A percentile compares a stretch with the other conserved stretches of the same genome.
These are phyloP conservation scores for Jaltomata sinuosa DNA, from an alignment of 257 asterid species.

Conservation along the genomic window DNA sequence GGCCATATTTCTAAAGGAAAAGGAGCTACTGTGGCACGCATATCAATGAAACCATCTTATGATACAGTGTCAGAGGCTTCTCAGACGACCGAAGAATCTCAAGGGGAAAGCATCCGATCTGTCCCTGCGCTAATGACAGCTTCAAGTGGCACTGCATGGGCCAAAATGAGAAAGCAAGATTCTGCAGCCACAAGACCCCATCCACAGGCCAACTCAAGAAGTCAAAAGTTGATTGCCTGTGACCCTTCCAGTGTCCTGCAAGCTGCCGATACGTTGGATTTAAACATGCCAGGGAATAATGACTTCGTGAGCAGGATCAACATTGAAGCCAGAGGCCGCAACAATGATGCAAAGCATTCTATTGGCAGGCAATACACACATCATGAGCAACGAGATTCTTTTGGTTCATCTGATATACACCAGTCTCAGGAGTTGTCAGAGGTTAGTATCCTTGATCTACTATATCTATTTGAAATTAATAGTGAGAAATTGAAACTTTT, in stretches of 20 bases:
- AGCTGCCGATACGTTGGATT: slow-evolving; percentile 10
- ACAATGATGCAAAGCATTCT: not conserved
- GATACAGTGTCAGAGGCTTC: slow-evolving; percentile 75
- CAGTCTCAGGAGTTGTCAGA: not conserved
- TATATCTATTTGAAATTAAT: not conserved
- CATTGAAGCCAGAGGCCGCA: not conserved
- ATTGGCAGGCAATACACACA: not conserved
- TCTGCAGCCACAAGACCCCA: slow-evolving; percentile 37
- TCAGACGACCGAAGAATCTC: slow-evolving; percentile 48
- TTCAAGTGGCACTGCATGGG: slow-evolving; percentile 45
- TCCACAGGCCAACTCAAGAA: slow-evolving; percentile 19
- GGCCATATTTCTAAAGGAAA: slow-evolving; percentile 21
- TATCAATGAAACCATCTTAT: slow-evolving; percentile 33
- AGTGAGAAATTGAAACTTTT: not conserved
- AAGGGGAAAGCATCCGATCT: slow-evolving; percentile 40
- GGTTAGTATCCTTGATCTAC: not conserved
- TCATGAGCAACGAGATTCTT: not conserved
- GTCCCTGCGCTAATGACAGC: slow-evolving; percentile 42
- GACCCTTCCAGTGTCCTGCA: slow-evolving; percentile 19
- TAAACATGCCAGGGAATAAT: slow-evolving; percentile 19
- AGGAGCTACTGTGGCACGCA: slow-evolving; percentile 34
- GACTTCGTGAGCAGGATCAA: slow-evolving; percentile 9
- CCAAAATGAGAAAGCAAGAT: slow-evolving; percentile 34
- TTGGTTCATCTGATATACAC: not conserved
- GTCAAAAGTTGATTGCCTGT: slow-evolving; percentile 9